A percentile compares a stretch with the other conserved stretches of the same genome.
phyloP scores from a whole-genome alignment of 2,329 filamentous ascomycete species.

The Alternaria longipes region DNA sequence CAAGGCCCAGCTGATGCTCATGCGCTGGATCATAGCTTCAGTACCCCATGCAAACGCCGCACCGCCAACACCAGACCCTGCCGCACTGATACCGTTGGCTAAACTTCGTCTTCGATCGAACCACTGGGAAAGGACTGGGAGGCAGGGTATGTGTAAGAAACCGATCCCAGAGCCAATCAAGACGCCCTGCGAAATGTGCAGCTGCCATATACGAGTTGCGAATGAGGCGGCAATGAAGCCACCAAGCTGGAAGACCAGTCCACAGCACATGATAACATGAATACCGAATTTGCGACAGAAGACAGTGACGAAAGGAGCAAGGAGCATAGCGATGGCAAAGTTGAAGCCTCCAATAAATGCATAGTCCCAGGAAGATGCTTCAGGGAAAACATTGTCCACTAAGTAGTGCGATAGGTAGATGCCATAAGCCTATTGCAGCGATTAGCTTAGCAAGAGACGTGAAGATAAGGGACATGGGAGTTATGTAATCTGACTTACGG shows the following conservation, averaged over 20 bases:
- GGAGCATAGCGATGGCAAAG: conserved; percentile 48
- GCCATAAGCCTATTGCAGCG: conserved; percentile 43
- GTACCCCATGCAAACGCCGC: conserved; percentile 45
- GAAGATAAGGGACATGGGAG: too few relatives aligned
- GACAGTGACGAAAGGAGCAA: conserved; percentile 46
- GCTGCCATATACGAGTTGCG: conserved; percentile 50
- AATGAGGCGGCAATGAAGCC: conserved; percentile 53
- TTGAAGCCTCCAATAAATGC: conserved; percentile 54
- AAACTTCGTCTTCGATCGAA: conserved; percentile 52
- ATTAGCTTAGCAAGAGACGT: background rate
- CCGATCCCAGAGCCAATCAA: conserved; percentile 54
- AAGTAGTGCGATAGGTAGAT: conserved; percentile 58
- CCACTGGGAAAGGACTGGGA: conserved; percentile 55
- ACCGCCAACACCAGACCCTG: conserved; percentile 55
- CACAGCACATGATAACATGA: conserved; percentile 41
- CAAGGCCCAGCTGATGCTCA: conserved; percentile 55
- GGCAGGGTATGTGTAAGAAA: conserved; percentile 52
- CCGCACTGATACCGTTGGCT: conserved; percentile 53
- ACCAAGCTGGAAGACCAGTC: conserved; percentile 44
- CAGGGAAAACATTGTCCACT: conserved; percentile 43
- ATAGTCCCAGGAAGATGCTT: conserved; percentile 49
- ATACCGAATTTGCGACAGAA: conserved; percentile 38
- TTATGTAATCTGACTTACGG: conserved; percentile 8
- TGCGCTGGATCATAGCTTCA: conserved; percentile 48
- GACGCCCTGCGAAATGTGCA: conserved; percentile 55